Evolutionary conservation across 768 basidiomycete species (phyloP), one percentile per base, ranked within the genome.

Genomic region (Postia placenta): DNA sequence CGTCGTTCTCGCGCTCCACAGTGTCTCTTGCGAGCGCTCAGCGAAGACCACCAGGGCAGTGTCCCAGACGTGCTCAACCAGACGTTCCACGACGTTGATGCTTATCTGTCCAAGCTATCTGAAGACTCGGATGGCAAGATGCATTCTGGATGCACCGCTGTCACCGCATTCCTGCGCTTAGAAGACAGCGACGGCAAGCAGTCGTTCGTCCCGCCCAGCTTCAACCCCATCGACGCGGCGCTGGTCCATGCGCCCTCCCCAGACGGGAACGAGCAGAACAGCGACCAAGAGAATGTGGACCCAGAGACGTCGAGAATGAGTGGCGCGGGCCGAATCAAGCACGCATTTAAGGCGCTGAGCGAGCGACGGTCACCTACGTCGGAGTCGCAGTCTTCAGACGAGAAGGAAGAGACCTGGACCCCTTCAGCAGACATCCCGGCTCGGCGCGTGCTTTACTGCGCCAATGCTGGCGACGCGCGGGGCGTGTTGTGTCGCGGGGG

Each of bases 111-210:
- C 15, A 78, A 75, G 41, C 82, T 97, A 60, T 85, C 92, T 47
- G 87, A 88, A 60, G 82, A 87, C 55, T 87, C 87, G 5, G 85
- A 89, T 35, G 92, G 91, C 56, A 92, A 90, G 66, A 93, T 95
- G 42, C 92, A 95, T 60, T 93, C 91, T 5, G 96, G 96, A 1
- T 98, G 95, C 62, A 99, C 96, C 3, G 96, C 91, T 4, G 96
- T 96, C 28, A 93, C 90, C 23, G 92, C 92, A 2, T 95, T 98
- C 68, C 76, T 99, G 45, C 87, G 96, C 12, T 69, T 97, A 50
- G 96, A 99, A 68, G 92, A 92, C 56, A 72, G 70, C 1, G 71
- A 83, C 14, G 89, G 89, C 27, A 70, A 71, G 24, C 90, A 92
- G 61, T 70, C 84, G 6, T 92, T 90, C 63, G 58, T 84, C 23